Percentiles rank a stretch among this genome's conserved stretches.
Evolutionary conservation across 2,329 filamentous ascomycete species (phyloP).

Genomic region (Sarocladium strictum): DNA sequence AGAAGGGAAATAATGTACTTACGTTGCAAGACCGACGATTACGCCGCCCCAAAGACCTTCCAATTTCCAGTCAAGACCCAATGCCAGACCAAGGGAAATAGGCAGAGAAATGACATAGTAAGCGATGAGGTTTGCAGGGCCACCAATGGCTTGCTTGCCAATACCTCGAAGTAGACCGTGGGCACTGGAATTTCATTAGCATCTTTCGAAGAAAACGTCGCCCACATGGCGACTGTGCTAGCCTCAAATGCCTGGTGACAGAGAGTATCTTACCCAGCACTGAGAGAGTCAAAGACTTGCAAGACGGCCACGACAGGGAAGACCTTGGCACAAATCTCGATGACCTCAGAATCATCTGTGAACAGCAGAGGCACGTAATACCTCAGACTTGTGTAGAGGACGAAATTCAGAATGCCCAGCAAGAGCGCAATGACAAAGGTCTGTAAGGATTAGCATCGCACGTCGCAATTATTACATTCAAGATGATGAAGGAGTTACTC

Average conservation of each 20-base stretch:
- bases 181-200: constrained; percentile 31
- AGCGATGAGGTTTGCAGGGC: constrained; percentile 77
- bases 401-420: constrained; percentile 75
- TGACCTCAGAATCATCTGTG: constrained; percentile 66
- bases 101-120: constrained; percentile 88
- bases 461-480: background rate
- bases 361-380: constrained; percentile 72
- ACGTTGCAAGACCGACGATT: constrained; percentile 63
- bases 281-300: constrained; percentile 81
- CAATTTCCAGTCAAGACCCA: constrained; percentile 71
- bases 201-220: background rate
- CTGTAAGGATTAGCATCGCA: constrained; percentile 16
- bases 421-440: constrained; percentile 58
- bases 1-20: too few relatives aligned
- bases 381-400: constrained; percentile 61
- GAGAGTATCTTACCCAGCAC: constrained; percentile 43
- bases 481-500: constrained; percentile 23
- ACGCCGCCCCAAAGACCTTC: constrained; percentile 78
- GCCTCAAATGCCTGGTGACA: background rate
- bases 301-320: constrained; percentile 81
- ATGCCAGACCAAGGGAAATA: constrained; percentile 71
- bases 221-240: too few relatives aligned
- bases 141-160: constrained; percentile 82
- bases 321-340: constrained; percentile 59
- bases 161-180: constrained; percentile 83